Evolutionary conservation across 2,329 filamentous ascomycete genomes (phyloP).

Genomic region (Colletotrichum magnum): DNA sequence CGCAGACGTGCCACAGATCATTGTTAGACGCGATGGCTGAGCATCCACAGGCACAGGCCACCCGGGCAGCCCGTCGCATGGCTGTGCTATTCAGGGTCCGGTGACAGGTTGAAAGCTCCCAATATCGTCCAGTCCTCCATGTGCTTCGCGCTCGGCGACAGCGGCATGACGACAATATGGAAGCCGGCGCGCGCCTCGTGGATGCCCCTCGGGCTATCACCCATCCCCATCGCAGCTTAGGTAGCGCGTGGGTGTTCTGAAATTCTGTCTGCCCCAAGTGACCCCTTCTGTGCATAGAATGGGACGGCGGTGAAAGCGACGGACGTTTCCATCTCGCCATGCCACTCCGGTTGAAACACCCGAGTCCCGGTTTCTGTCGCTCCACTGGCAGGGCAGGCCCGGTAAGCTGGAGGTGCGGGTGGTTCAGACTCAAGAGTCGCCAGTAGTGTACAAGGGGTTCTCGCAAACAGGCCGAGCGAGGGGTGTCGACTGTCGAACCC

Average conservation of each 20-base stretch:
- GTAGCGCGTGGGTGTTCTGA: background rate
- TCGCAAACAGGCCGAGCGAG: constrained; percentile 17
- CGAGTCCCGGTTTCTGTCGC: constrained; percentile 34
- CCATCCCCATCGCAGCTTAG: background rate
- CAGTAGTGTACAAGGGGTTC: constrained; percentile 1
- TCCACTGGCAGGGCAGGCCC: constrained; percentile 32
- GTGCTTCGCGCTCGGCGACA: constrained; percentile 21
- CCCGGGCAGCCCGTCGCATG: constrained; percentile 31
- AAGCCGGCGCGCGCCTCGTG: constrained; percentile 17
- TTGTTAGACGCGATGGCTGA: constrained; percentile 7
- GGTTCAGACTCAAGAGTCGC: background rate
- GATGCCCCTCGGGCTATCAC: constrained; percentile 1
- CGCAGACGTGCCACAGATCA: background rate
- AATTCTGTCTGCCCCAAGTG: constrained; percentile 5
- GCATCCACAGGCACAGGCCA: constrained; percentile 26
- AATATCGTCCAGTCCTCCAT: background rate
- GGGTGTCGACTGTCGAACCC: constrained; percentile 14
- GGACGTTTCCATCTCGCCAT: constrained; percentile 25
- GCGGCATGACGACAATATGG: constrained; percentile 28
- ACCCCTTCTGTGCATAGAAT: constrained; percentile 4
- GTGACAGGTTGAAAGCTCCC: constrained; percentile 31
- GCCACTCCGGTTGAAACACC: constrained; percentile 35
- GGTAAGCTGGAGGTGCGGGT: constrained; percentile 17
- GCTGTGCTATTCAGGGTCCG: constrained; percentile 31
- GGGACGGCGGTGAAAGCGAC: constrained; percentile 35